These are phyloP conservation scores for Penicillium taxi DNA, from an alignment of 495 filamentous ascomycete species.

Conservation along the genomic window DNA sequence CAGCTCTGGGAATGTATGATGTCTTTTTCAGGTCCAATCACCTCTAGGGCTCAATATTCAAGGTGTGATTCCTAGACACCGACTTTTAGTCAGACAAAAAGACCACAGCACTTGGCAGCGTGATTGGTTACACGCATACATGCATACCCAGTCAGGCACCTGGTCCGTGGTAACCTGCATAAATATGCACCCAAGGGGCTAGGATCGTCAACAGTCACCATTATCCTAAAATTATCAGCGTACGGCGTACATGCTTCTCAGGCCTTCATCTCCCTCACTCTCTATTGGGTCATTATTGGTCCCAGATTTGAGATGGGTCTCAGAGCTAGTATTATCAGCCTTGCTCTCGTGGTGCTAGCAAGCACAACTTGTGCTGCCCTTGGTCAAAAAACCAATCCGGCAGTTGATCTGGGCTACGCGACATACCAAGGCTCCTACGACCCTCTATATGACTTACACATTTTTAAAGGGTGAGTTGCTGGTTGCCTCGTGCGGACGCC, in stretches of 20 bases:
- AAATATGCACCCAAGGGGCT: constrained; percentile 1
- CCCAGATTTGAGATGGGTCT: neutral
- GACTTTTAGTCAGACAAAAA: no score
- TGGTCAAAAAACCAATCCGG: neutral
- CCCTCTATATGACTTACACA: constrained; percentile 10
- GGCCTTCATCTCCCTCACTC: neutral
- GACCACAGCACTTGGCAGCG: no score
- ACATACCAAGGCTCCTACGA: constrained; percentile 17
- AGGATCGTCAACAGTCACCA: constrained; percentile 2
- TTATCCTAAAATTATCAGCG: neutral
- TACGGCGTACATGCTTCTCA: neutral
- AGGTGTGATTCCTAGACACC: no score
- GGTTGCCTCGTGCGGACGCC: no score
- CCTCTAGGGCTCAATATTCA: no score
- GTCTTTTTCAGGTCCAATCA: no score
- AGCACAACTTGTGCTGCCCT: neutral
- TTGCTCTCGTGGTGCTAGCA: neutral
- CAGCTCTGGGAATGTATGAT: no score
- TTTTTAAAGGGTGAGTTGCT: constrained; percentile 20
- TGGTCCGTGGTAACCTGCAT: no score
- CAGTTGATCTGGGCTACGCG: constrained; percentile 17
- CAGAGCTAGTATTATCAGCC: neutral
- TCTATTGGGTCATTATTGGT: neutral
- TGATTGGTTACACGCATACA: no score
- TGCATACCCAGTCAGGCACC: no score